Conservation (phyloP, 805 yeast species). For the Starmera quercuum region DNA sequence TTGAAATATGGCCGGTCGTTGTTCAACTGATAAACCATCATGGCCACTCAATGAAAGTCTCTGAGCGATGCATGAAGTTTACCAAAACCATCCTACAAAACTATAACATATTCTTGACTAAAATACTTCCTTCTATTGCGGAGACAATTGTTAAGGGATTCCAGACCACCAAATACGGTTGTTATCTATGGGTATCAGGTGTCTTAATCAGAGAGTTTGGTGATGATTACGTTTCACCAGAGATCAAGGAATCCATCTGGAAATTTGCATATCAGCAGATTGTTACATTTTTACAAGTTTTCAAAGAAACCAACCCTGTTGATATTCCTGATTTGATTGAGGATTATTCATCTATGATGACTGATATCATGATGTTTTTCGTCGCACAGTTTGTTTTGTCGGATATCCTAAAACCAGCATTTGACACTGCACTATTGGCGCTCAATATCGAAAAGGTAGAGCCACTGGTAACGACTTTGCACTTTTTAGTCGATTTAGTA, state of each 20-base stretch:
- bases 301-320: slow-evolving; percentile 19
- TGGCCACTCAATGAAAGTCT: slow-evolving; percentile 54
- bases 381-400: slow-evolving; percentile 43
- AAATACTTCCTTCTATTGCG: slow-evolving; percentile 58
- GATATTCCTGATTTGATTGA: slow-evolving; percentile 57
- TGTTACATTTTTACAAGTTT: slow-evolving; percentile 42
- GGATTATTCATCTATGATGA: slow-evolving; percentile 77
- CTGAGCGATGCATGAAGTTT: slow-evolving; percentile 70
- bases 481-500: slow-evolving; percentile 71
- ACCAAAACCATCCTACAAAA: slow-evolving; percentile 59
- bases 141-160: slow-evolving; percentile 65
- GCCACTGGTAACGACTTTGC: slow-evolving; percentile 61
- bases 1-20: slow-evolving; percentile 56
- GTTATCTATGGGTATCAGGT: slow-evolving; percentile 89
- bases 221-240: slow-evolving; percentile 42
- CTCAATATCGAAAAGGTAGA: slow-evolving; percentile 58
- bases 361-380: slow-evolving; percentile 70
- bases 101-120: slow-evolving; percentile 46
- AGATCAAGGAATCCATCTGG: slow-evolving; percentile 57
- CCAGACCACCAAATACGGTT: slow-evolving; percentile 61
- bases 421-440: slow-evolving; percentile 52
- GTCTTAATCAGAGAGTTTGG: slow-evolving; percentile 68
- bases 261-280: slow-evolving; percentile 65
- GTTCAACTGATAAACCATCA: slow-evolving; percentile 39
- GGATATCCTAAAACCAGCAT: slow-evolving; percentile 41